These are phyloP conservation scores for Colletotrichum acutatum DNA, from an alignment of 2,329 filamentous ascomycete species.

Conservation along the genomic window DNA sequence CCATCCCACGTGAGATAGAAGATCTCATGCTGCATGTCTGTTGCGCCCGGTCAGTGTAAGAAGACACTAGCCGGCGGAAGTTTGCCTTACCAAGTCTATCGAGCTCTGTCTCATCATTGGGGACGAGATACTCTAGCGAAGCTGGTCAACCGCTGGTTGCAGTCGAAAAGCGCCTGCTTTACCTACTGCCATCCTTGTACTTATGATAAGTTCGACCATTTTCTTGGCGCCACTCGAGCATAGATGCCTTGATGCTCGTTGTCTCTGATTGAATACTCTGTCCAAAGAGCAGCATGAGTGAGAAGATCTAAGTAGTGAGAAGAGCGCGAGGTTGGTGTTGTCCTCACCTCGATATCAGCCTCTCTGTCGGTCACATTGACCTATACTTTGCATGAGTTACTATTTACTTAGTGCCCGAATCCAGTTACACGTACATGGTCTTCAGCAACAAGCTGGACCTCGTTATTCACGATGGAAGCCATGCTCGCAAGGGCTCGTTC, in stretches of 20 bases:
- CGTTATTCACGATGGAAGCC: background rate
- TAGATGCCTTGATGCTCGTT: conserved; percentile 46
- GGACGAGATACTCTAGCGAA: conserved; percentile 6
- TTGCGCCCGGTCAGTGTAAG: background rate
- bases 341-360: background rate
- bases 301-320: background rate
- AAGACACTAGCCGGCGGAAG: background rate
- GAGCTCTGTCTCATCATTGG: conserved; percentile 16
- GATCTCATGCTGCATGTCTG: conserved; percentile 64
- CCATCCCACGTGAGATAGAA: conserved; percentile 55
- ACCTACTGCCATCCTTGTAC: conserved; percentile 33
- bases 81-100: conserved; percentile 1
- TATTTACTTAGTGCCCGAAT: no score
- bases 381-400: background rate
- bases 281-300: background rate
- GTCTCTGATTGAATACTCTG: conserved; percentile 27
- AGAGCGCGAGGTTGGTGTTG: no score
- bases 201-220: conserved; percentile 34
- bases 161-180: background rate
- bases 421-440: background rate
- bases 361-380: background rate
- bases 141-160: background rate
- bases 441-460: background rate
- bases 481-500: background rate
- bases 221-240: background rate